These are phyloP conservation scores for Polytrichum formosum DNA, from an alignment of 225 moss, liverwort and hornwort species.

Conservation along the genomic window DNA sequence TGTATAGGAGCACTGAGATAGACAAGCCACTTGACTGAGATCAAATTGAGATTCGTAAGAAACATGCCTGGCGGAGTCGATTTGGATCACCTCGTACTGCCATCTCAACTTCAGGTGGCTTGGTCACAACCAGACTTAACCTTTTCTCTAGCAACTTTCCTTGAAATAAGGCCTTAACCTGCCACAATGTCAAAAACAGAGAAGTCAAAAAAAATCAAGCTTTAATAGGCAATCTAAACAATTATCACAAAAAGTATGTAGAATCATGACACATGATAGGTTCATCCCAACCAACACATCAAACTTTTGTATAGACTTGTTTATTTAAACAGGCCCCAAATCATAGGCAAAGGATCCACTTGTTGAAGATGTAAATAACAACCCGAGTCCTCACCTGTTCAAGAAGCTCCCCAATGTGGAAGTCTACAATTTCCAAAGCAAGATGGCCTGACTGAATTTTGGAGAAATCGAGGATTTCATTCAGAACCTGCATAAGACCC, in stretches of 20 bases:
- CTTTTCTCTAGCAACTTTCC: constrained; percentile 74
- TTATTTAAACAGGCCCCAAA: too few species aligned
- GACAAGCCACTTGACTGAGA: neutral
- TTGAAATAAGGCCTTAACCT: constrained; percentile 77
- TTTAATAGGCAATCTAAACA: too few species aligned
- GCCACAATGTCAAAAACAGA: constrained; percentile 3
- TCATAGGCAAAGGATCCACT: too few species aligned
- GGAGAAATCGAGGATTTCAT: constrained; percentile 90
- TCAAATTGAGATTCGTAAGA: neutral
- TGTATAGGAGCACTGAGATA: neutral
- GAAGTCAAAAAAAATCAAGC: neutral
- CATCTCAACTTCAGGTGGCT: constrained; percentile 57
- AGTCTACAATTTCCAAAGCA: constrained; percentile 56
- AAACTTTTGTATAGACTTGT: too few species aligned
- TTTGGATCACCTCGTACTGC: constrained; percentile 69
- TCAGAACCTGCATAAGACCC: constrained; percentile 84
- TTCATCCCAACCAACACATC: too few species aligned
- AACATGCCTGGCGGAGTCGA: constrained; percentile 71
- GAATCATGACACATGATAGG: too few species aligned
- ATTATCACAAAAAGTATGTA: too few species aligned
- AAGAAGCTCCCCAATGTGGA: constrained; percentile 71
- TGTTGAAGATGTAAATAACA: neutral
- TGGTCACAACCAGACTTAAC: constrained; percentile 41
- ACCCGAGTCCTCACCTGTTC: constrained; percentile 45
- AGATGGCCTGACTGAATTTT: constrained; percentile 86